Conservation (phyloP, 805 yeast genomes). For the Kazachstania psychrophila region DNA sequence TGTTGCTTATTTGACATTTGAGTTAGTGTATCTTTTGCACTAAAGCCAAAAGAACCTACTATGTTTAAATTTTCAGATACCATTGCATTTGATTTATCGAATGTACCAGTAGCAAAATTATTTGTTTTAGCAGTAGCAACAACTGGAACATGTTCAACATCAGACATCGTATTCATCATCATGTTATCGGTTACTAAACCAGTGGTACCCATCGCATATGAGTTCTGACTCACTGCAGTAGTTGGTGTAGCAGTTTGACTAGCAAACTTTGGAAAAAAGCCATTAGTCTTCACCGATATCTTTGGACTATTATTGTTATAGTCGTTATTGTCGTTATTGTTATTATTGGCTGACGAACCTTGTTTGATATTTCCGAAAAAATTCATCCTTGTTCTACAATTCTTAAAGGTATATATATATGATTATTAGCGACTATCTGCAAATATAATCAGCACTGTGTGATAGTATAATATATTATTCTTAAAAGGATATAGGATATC, state of each 20-base stretch:
- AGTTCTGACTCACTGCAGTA: constrained; percentile 53
- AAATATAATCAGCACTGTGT: too few species aligned
- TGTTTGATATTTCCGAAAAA: constrained; percentile 19
- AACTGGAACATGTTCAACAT: too few species aligned
- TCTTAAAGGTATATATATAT: too few species aligned
- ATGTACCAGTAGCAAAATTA: too few species aligned
- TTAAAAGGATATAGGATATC: too few species aligned
- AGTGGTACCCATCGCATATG: constrained; percentile 64
- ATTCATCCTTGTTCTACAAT: constrained; percentile 20
- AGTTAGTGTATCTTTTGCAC: constrained; percentile 7
- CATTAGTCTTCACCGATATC: constrained; percentile 4
- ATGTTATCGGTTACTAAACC: constrained; percentile 23
- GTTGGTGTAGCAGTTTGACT: constrained; percentile 52
- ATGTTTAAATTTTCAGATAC: too few species aligned
- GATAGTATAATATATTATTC: too few species aligned
- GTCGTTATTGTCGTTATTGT: constrained; percentile 5
- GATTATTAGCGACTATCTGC: too few species aligned
- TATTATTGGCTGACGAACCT: constrained; percentile 7
- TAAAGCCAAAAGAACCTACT: background rate
- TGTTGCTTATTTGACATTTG: constrained; percentile 4
- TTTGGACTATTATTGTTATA: background rate
- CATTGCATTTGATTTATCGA: constrained; percentile 12
- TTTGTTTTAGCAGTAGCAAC: too few species aligned
- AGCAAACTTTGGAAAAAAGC: constrained; percentile 30
- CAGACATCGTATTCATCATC: background rate